phyloP scores from a whole-genome alignment of 2,329 filamentous ascomycete genomes.

The Aureobasidium sp. region DNA sequence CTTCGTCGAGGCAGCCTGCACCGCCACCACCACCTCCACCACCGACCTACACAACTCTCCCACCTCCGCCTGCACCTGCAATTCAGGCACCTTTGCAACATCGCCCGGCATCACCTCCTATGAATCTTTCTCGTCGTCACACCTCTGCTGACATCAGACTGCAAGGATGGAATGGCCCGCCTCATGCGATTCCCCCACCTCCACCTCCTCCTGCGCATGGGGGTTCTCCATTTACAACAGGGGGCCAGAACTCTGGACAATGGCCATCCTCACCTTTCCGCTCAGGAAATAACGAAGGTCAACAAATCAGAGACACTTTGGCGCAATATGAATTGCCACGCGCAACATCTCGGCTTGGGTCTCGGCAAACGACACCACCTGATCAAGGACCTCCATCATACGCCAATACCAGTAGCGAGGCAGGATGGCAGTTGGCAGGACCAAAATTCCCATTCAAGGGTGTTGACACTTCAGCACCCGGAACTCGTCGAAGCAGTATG shows the following conservation, averaged over 20 bases:
- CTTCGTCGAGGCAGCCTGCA: constrained; percentile 66
- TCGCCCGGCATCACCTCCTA: constrained; percentile 42
- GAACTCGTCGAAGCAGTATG: constrained; percentile 64
- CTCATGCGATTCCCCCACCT: constrained; percentile 25
- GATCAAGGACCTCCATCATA: constrained; percentile 32
- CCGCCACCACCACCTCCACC: constrained; percentile 50
- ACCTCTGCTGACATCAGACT: constrained; percentile 91
- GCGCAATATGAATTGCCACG: constrained; percentile 59
- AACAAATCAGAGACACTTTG: constrained; percentile 55
- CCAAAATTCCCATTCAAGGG: constrained; percentile 42
- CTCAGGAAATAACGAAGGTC: constrained; percentile 46
- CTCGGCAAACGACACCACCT: constrained; percentile 47
- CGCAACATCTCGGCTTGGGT: constrained; percentile 40
- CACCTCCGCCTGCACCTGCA: constrained; percentile 50
- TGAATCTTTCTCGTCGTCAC: constrained; percentile 73
- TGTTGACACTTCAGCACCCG: constrained; percentile 49
- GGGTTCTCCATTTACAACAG: constrained; percentile 57
- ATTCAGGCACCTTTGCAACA: constrained; percentile 36
- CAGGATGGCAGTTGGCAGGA: constrained; percentile 50
- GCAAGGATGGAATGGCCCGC: constrained; percentile 65
- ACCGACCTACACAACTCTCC: constrained; percentile 35
- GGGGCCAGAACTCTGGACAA: constrained; percentile 51
- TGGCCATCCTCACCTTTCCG: constrained; percentile 62
- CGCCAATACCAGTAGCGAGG: constrained; percentile 45
- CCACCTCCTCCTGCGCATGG: constrained; percentile 42